A percentile compares a stretch with the other conserved stretches of the same genome.
These are phyloP conservation scores for Trichocladium uniseriatum DNA, from an alignment of 495 filamentous ascomycete genomes.

Conservation along the genomic window DNA sequence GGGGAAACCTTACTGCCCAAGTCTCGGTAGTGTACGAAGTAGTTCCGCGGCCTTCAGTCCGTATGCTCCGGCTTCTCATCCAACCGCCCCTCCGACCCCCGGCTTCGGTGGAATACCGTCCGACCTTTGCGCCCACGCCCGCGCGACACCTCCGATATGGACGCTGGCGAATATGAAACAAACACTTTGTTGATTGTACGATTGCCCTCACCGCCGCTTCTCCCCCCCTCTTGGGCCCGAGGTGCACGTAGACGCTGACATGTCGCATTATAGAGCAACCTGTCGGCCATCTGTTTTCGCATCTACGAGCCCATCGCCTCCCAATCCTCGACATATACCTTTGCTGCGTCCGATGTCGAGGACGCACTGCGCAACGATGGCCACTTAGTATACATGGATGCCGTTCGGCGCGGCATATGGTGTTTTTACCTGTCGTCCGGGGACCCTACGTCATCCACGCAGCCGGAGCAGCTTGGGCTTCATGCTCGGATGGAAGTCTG, in stretches of 20 bases:
- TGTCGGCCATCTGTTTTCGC: conserved; percentile 36
- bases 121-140: conserved; percentile 9
- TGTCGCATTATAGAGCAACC: conserved; percentile 32
- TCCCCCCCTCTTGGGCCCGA: background rate
- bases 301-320: conserved; percentile 39
- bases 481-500: conserved; percentile 29
- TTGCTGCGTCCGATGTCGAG: conserved; percentile 37
- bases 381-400: conserved; percentile 41
- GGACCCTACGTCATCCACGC: conserved; percentile 18
- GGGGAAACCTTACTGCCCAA: background rate
- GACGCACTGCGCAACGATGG: conserved; percentile 40
- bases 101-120: conserved; percentile 20
- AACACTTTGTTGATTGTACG: conserved; percentile 43
- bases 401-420: conserved; percentile 41
- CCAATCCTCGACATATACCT: conserved; percentile 30
- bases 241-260: background rate
- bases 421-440: conserved; percentile 36
- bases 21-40: background rate
- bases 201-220: background rate
- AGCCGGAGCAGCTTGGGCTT: conserved; percentile 23
- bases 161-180: conserved; percentile 46
- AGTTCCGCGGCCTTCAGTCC: background rate
- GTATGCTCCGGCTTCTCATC: conserved; percentile 16
- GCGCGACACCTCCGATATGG: conserved; percentile 36
- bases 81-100: conserved; percentile 7